Base-by-base conservation (phyloP, 2,329 filamentous ascomycete genomes). In the Aspergillus flavus region DNA sequence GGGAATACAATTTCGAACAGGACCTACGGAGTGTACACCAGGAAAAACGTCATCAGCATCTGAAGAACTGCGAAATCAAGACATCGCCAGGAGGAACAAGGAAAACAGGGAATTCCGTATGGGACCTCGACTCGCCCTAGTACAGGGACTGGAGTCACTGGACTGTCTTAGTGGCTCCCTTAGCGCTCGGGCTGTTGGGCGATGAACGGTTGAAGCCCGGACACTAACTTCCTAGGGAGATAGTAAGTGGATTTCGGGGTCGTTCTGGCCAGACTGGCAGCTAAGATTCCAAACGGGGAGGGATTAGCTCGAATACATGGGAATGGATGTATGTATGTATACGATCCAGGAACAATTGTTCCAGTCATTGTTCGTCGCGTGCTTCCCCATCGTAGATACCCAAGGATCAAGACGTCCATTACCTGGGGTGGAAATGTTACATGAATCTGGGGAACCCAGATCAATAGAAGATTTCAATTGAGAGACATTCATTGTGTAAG, bases 81-180 rank as follows among this genome's bases (percentile, higher is more conserved):
- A 55, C 21, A 19, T 26, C n/a, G 12, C 6, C 32, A 39, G 32
- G 36, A 54, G 30, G 32, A 21, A 7, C 52, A 39, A 39, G 52
- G 32, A 39, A 55, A 55, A 55, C 52, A 52, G 32, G 57, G 57
- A 59, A 63, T 41, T 45, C 41, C 52, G 50, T 59, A 48, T 54
- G 46, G 41, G 48, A 58, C 58, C 39, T 63, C 58, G 61, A 59
- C 59, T 63, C 56, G 61, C 58, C 61, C 58, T 61, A 41, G 56
- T 50, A 59, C 61, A 60, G 48, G 57, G 58, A 59, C 57, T 59
- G 52, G 55, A 62, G 48, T 53, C 52, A 58, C 57, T 58, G 52
- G 58, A 60, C 59, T 60, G 52, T 41, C 59, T 52, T 66, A 64
- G 64, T 57, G 61, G 59, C 59, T 34, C 54, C 59, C 54, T 63